These are phyloP conservation scores for Geotrichum candidum DNA, from an alignment of 1,139 yeast genomes.

Conservation along the genomic window DNA sequence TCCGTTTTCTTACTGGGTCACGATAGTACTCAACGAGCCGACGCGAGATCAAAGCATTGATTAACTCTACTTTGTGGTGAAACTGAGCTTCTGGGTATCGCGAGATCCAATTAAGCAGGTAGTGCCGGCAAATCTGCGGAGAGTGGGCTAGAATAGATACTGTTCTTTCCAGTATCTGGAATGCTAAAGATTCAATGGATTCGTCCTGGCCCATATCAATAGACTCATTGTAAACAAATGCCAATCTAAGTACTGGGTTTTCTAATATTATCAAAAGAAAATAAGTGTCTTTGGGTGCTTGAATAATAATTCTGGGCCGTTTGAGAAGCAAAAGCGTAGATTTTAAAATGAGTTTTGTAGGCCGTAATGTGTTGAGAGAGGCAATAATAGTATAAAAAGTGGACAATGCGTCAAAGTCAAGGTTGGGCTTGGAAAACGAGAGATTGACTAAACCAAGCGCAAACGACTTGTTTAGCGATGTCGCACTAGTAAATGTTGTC, in stretches of 20 bases:
- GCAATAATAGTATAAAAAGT: conserved; percentile 25
- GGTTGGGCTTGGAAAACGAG: conserved; percentile 29
- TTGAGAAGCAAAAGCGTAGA: conserved; percentile 26
- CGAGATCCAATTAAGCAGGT: conserved; percentile 56
- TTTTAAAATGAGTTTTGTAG: conserved; percentile 23
- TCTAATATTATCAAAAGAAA: conserved; percentile 33
- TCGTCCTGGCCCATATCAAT: neutral
- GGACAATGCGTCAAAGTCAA: conserved; percentile 24
- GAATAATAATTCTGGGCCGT: conserved; percentile 24
- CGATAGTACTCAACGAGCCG: conserved; percentile 28
- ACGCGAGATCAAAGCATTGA: conserved; percentile 37
- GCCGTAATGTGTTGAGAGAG: conserved; percentile 20
- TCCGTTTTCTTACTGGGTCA: neutral
- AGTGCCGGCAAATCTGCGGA: conserved; percentile 40
- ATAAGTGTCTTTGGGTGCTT: conserved; percentile 25
- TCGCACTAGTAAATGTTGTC: conserved; percentile 24
- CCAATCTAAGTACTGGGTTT: conserved; percentile 29
- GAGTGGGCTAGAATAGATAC: conserved; percentile 60
- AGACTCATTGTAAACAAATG: conserved; percentile 21
- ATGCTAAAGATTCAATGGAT: conserved; percentile 37
- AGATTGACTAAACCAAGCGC: conserved; percentile 20
- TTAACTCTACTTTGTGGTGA: conserved; percentile 32
- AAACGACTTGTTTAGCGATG: conserved; percentile 27
- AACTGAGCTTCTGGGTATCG: conserved; percentile 31
- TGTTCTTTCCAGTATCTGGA: conserved; percentile 59